These are phyloP conservation scores for Blastomyces gilchristii DNA, from an alignment of 2,329 filamentous ascomycete species.

Conservation along the genomic window DNA sequence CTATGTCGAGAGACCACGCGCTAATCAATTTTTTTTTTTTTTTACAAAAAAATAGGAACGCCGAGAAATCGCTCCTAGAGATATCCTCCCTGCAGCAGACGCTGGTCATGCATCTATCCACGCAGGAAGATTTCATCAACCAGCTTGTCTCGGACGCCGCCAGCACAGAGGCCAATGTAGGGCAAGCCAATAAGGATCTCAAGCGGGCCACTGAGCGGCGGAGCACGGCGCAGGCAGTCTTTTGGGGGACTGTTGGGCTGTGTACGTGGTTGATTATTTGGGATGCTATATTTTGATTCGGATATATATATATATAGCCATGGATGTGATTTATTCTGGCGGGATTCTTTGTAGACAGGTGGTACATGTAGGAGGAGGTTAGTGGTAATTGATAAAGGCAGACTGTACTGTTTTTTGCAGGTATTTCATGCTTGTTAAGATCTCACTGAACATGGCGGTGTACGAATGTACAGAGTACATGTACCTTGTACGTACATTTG, in stretches of 20 bases:
- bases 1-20: not conserved
- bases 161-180: conserved; percentile 74
- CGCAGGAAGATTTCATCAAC: conserved; percentile 80
- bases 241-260: conserved; percentile 66
- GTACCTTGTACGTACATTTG: no score
- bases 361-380: no score
- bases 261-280: conserved; percentile 65
- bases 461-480: no score
- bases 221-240: conserved; percentile 66
- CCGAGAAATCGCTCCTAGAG: conserved; percentile 81
- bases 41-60: conserved; percentile 48
- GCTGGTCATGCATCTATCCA: conserved; percentile 72
- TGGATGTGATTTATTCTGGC: no score
- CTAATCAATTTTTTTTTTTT: not conserved
- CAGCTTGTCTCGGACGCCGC: conserved; percentile 77
- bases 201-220: conserved; percentile 66
- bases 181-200: conserved; percentile 80
- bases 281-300: conserved; percentile 55
- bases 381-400: no score
- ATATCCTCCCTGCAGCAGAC: conserved; percentile 87
- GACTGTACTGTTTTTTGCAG: no score
- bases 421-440: no score
- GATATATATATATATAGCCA: not conserved
- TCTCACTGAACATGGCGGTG: no score
- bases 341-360: no score